Evolutionary conservation across 2,329 filamentous ascomycete genomes (phyloP).

Genomic region (Pestalotiopsis sp.): DNA sequence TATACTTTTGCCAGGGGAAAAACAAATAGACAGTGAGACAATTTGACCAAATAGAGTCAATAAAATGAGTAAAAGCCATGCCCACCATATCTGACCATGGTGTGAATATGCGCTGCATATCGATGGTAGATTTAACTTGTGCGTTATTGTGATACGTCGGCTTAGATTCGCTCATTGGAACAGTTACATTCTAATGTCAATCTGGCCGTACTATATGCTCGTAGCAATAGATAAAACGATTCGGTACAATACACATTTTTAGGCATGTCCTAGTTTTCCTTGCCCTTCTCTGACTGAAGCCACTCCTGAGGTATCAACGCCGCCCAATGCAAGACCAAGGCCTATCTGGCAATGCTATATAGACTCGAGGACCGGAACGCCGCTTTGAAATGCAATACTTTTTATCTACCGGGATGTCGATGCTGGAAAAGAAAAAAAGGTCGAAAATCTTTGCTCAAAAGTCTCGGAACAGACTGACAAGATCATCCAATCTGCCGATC

Average conservation of each 20-base stretch:
- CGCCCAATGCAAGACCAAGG: slow-evolving; percentile 13
- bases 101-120: no score
- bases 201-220: neutral
- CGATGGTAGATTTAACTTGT: no score
- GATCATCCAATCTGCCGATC: slow-evolving; percentile 78
- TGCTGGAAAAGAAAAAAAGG: neutral
- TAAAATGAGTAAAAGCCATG: neutral
- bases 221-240: neutral
- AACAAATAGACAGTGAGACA: neutral
- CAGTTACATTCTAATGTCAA: neutral
- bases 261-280: neutral
- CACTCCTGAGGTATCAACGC: slow-evolving; percentile 7
- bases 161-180: neutral
- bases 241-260: neutral
- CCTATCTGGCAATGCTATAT: neutral
- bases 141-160: no score
- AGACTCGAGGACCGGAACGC: slow-evolving; percentile 11
- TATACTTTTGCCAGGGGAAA: neutral
- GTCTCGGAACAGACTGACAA: slow-evolving; percentile 82
- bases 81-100: no score
- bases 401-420: slow-evolving; percentile 2
- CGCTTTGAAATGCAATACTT: slow-evolving; percentile 13
- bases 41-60: neutral
- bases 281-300: neutral
- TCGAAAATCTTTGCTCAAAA: slow-evolving; percentile 50